Conservation (phyloP, 805 yeast species). For the Metschnikowia proteae region DNA sequence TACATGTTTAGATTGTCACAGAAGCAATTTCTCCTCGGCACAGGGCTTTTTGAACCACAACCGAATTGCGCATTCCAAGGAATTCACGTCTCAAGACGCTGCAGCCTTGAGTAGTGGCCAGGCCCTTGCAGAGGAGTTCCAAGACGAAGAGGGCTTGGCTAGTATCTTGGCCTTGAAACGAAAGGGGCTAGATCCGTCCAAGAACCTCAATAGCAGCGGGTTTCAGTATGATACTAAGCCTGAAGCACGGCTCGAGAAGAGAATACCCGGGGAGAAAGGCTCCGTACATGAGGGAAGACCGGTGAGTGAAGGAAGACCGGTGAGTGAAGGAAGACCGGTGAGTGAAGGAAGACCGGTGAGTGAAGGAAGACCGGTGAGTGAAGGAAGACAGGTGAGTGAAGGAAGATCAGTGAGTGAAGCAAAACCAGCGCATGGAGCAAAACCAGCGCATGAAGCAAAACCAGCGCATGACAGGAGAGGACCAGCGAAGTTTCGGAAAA, state of each 20-base stretch:
- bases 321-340: neutral
- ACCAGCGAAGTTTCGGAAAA: neutral
- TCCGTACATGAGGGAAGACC: neutral
- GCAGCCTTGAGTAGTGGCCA: conserved; percentile 70
- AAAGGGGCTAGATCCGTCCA: conserved; percentile 40
- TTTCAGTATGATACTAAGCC: conserved; percentile 26
- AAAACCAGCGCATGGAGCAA: no score
- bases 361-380: neutral
- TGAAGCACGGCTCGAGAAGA: neutral
- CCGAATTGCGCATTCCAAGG: conserved; percentile 68
- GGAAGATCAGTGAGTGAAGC: no score
- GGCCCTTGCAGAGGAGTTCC: conserved; percentile 50
- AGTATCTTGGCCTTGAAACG: conserved; percentile 34
- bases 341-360: no score
- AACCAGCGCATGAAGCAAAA: no score
- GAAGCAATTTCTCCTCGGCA: conserved; percentile 71
- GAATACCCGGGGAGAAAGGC: neutral
- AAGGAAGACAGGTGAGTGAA: neutral
- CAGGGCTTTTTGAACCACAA: conserved; percentile 80
- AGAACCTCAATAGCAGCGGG: conserved; percentile 36
- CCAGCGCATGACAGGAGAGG: neutral
- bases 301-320: neutral
- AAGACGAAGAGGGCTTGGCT: conserved; percentile 48
- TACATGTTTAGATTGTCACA: conserved; percentile 62
- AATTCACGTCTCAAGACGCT: conserved; percentile 66